Conservation (phyloP, 306 rosid species). For the Canavalia gladiata region DNA sequence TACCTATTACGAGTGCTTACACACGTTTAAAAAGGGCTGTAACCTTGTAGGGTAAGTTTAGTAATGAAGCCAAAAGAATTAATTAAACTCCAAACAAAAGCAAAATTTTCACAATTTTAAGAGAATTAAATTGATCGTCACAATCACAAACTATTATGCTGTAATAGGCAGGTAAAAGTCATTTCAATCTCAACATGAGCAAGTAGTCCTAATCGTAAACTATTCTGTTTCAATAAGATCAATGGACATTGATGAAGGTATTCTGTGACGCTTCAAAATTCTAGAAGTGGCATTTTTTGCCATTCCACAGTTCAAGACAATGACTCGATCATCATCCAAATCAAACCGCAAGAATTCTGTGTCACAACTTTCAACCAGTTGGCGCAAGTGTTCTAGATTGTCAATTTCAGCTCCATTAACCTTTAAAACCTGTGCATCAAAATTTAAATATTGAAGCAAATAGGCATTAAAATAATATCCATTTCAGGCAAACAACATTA, state of each 20-base stretch:
- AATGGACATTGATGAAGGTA: conserved; percentile 71
- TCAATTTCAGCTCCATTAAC: conserved; percentile 78
- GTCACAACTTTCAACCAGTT: conserved; percentile 71
- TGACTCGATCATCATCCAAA: conserved; percentile 88
- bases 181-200: conserved; percentile 38
- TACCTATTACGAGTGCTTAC: neutral
- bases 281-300: conserved; percentile 78
- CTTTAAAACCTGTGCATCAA: conserved; percentile 72
- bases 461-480: conserved; percentile 1
- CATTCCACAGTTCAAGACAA: conserved; percentile 65
- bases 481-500: conserved; percentile 23
- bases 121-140: neutral
- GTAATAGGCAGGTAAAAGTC: neutral
- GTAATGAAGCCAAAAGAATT: neutral
- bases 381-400: conserved; percentile 76
- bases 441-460: conserved; percentile 36
- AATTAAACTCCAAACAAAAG: neutral
- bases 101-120: neutral
- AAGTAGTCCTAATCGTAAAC: conserved; percentile 31
- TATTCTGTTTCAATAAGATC: conserved; percentile 63
- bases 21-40: neutral
- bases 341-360: conserved; percentile 76
- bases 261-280: conserved; percentile 84
- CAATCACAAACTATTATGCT: neutral
- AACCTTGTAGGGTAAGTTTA: neutral